Base-by-base conservation (phyloP, 2,329 filamentous ascomycete species). In the Colletotrichum liaoningense region DNA sequence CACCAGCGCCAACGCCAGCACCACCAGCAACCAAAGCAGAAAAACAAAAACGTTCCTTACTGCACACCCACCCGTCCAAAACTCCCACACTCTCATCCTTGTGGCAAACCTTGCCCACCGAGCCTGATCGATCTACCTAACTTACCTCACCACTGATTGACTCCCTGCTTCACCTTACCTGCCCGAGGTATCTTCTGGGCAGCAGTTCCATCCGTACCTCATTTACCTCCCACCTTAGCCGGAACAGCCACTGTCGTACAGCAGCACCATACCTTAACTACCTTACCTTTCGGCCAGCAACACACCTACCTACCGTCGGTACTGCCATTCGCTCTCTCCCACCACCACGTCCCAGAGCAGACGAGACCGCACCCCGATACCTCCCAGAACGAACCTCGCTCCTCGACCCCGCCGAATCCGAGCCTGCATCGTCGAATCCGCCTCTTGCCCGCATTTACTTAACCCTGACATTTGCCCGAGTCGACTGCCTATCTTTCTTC, bases 341-440 rank as follows among this genome's bases (percentile, higher is more conserved):
- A 30, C 49, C 30, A 38, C 46, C 46, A 59, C 55, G 60, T 59
- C 26, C 56, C 26, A 70, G 54, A 38, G n/a, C 24, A 70, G 46
- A 62, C 70, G 49, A 71, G 33, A 49, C 60, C 60, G 60, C 71
- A 30, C 54, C 64, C 46, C 64, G 55, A 67, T 62, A 69, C 26
- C 54, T 57, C 52, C 30, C 33, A 68, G 57, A 63, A 42, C 66
- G 66, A 63, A 52, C 33, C 35, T 66, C 54, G 42, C 58, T 71
- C 59, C 55, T 73, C 71, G 71, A 74, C 73, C 73, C 71, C 73
- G 73, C 73, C 71, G 67, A 71, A 67, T 64, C 66, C 62, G 67
- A 74, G 46, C 71, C 57, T 73, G 73, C 71, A 64, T 73, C 67
- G 63, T 71, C 73, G 60, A 74, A 66, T 57, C 73, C 65, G 65